Percentiles rank a stretch among this genome's conserved stretches.
Conservation (phyloP, 495 filamentous ascomycete genomes). For the Hypoxylon trugodes region DNA sequence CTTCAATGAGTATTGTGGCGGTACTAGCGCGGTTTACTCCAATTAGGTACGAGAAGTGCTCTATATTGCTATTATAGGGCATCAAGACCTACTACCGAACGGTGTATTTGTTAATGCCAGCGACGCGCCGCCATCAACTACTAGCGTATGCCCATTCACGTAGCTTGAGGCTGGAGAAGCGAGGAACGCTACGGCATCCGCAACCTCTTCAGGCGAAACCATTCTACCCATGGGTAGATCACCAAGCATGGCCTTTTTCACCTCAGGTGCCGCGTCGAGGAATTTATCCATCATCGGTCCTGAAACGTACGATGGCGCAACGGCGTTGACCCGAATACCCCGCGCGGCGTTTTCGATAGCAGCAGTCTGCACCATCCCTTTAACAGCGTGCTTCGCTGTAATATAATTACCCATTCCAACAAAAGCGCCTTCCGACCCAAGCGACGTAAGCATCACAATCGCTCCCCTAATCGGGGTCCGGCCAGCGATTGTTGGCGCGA, state of each 20-base stretch:
- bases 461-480: not conserved
- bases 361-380: slow-evolving; percentile 36
- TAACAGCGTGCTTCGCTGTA: slow-evolving; percentile 38
- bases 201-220: slow-evolving; percentile 9
- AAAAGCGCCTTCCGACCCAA: slow-evolving; percentile 19
- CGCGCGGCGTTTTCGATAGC: slow-evolving; percentile 33
- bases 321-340: slow-evolving; percentile 37
- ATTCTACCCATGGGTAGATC: slow-evolving; percentile 17
- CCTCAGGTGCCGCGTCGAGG: not conserved
- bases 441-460: slow-evolving; percentile 14
- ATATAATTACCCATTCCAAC: slow-evolving; percentile 13
- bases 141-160: slow-evolving; percentile 16
- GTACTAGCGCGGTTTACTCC: no score
- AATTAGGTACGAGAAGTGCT: no score
- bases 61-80: no score
- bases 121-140: slow-evolving; percentile 8
- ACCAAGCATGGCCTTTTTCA: slow-evolving; percentile 9
- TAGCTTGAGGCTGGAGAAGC: slow-evolving; percentile 14
- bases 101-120: slow-evolving; percentile 11
- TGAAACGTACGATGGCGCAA: slow-evolving; percentile 39
- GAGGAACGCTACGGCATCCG: slow-evolving; percentile 16
- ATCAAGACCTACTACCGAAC: not conserved
- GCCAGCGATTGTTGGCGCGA: not conserved
- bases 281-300: slow-evolving; percentile 25
- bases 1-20: no score